Percentiles rank a stretch among this genome's conserved stretches.
phyloP scores from a whole-genome alignment of 345 rosid genomes.

The Punica granatum region DNA sequence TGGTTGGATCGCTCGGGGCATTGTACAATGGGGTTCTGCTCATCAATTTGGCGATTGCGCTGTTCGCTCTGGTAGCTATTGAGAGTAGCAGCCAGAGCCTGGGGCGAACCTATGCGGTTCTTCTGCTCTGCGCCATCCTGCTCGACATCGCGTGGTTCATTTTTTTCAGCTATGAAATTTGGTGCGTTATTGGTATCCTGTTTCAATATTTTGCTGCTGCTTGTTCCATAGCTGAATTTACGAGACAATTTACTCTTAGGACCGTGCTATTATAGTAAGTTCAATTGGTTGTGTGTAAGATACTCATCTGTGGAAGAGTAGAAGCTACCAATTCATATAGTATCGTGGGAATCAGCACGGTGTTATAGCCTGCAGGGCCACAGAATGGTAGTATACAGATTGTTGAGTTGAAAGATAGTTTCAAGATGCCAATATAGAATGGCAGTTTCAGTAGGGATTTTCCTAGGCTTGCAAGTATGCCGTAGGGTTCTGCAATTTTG shows the following conservation, averaged over 20 bases:
- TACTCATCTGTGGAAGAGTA: not conserved
- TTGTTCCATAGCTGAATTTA: not conserved
- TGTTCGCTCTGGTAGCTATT: conserved; percentile 82
- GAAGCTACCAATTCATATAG: not conserved
- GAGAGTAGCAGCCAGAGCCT: conserved; percentile 78
- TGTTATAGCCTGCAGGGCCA: not conserved
- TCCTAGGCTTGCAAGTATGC: not conserved
- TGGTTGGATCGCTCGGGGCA: conserved; percentile 82
- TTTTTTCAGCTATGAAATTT: conserved; percentile 58
- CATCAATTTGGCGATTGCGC: conserved; percentile 58
- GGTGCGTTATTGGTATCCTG: conserved; percentile 25
- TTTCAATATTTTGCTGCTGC: not conserved
- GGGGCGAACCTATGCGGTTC: conserved; percentile 72
- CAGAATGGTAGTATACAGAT: not conserved
- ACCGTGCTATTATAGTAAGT: not conserved
- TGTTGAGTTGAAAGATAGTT: not conserved
- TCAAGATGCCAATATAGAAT: not conserved
- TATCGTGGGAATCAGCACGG: not conserved
- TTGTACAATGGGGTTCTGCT: conserved; percentile 75
- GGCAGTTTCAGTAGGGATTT: not conserved
- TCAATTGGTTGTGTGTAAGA: not conserved
- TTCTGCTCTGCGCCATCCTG: conserved; percentile 56
- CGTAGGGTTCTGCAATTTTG: not conserved
- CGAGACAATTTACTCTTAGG: not conserved
- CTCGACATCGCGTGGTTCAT: conserved; percentile 70